Conservation (phyloP, 2,329 filamentous ascomycete species). For the Fusarium sp. region DNA sequence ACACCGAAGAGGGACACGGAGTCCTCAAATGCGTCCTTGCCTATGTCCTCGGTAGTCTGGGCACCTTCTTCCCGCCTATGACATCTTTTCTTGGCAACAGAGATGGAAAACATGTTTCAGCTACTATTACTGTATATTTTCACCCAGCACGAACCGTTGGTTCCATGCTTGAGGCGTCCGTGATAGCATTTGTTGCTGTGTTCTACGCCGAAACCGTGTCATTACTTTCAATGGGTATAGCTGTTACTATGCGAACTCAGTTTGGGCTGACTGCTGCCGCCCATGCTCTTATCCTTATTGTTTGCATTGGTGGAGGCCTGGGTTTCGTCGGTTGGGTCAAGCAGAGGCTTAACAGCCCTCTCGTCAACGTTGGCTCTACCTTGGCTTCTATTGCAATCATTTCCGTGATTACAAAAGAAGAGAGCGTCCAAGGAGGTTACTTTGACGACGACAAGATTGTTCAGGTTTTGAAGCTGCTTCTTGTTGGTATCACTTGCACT, state of each 20-base stretch:
- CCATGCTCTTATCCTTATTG: constrained; percentile 80
- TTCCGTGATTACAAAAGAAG: constrained; percentile 90
- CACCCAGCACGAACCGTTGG: constrained; percentile 88
- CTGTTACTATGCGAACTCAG: constrained; percentile 78
- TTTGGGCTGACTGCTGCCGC: constrained; percentile 75
- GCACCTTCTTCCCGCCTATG: constrained; percentile 81
- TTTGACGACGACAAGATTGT: constrained; percentile 85
- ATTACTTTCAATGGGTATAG: constrained; percentile 88
- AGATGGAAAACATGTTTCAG: constrained; percentile 93
- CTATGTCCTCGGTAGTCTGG: constrained; percentile 86
- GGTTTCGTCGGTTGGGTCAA: constrained; percentile 92
- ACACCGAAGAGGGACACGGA: constrained; percentile 79
- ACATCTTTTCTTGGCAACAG: constrained; percentile 80
- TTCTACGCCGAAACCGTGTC: constrained; percentile 76
- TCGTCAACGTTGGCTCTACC: constrained; percentile 87
- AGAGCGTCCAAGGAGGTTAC: constrained; percentile 82
- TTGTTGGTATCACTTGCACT: constrained; percentile 79
- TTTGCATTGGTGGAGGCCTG: constrained; percentile 87
- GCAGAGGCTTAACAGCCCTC: constrained; percentile 78
- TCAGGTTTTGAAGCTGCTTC: constrained; percentile 84
- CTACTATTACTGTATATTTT: constrained; percentile 94
- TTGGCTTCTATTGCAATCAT: constrained; percentile 90
- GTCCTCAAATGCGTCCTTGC: constrained; percentile 93
- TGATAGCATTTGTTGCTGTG: constrained; percentile 82
- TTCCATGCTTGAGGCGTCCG: constrained; percentile 87